Evolutionary conservation across 2,329 filamentous ascomycete species (phyloP).

Genomic region (Paracamarosporium sp.): DNA sequence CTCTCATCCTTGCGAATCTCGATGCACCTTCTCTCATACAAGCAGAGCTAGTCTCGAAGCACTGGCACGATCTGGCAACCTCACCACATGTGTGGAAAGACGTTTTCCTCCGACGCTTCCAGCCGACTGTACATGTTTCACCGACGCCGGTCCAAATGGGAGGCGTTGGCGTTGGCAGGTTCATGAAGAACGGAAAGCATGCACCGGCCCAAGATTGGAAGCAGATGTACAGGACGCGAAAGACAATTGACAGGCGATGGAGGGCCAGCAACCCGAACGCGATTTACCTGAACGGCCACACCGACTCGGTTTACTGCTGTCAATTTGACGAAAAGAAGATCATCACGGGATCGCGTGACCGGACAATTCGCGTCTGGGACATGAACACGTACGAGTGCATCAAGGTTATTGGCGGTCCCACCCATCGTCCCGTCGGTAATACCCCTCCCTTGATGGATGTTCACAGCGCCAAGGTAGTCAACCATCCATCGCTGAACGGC

Average conservation of each 20-base stretch:
- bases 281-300: slow-evolving; percentile 90
- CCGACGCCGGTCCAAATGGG: slow-evolving; percentile 58
- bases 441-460: slow-evolving; percentile 51
- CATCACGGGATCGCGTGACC: slow-evolving; percentile 93
- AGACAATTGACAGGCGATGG: slow-evolving; percentile 81
- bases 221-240: slow-evolving; percentile 79
- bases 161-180: slow-evolving; percentile 61
- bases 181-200: slow-evolving; percentile 53
- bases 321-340: slow-evolving; percentile 98
- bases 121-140: slow-evolving; percentile 52
- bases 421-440: slow-evolving; percentile 61
- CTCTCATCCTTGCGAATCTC: slow-evolving; percentile 65
- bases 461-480: slow-evolving; percentile 53
- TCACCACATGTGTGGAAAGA: slow-evolving; percentile 68
- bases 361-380: slow-evolving; percentile 96
- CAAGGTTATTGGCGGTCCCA: slow-evolving; percentile 82
- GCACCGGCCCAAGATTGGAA: slow-evolving; percentile 75
- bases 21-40: slow-evolving; percentile 63
- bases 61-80: slow-evolving; percentile 63
- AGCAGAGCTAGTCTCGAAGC: slow-evolving; percentile 62
- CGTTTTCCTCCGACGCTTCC: slow-evolving; percentile 65
- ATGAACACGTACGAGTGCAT: slow-evolving; percentile 85
- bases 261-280: slow-evolving; percentile 77
- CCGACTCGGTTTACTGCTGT: slow-evolving; percentile 95
- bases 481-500: slow-evolving; percentile 55